Base-by-base conservation (phyloP, 106 monocot genomes). In the Dioscorea zingiberensis region DNA sequence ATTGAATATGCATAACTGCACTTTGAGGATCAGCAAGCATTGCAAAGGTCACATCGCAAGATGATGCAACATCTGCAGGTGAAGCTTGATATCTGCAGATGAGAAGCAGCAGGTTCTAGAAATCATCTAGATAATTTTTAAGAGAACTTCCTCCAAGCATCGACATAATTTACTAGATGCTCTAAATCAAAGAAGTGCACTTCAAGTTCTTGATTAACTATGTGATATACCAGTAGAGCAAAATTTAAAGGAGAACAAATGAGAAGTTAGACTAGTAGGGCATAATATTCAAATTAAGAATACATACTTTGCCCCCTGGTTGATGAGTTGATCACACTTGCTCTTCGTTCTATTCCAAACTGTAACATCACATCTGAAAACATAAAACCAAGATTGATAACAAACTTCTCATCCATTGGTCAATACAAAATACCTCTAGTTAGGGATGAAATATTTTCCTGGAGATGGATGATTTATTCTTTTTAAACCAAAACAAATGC, bases 11-110 rank as follows among this genome's bases (percentile, higher is more conserved):
- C 81, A 53, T 77, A n/a, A 94, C 94, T 55, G 94, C 94, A 67
- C 94, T 90, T 47, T 80, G 72, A 62, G 93, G 89, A 69, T 94
- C 93, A 74, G 93, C 89, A 60, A 89, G 93, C 93, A 94, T 89
- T n/a, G 93, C 86, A 62, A 94, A 86, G 47, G 93, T 94, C 54
- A 94, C 80, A 75, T 81, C 70, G 64, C 89, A 89, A 58, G 93
- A 76, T 57, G 93, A 86, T 75, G 93, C 81, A 68, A 94, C 93
- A 77, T 84, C 78, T 64, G 81, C 84, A 55, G 94, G 86, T 58
- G 86, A 86, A 67, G 86, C 23, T 76, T 77, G 71, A 64, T 81
- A 94, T 67, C 94, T 94, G 77, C 54, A 60, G 32, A 56, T 22
- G 22, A 55, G 48, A 25, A 3, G 25, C 25, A 38, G 4, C 38